Evolutionary conservation across 2,329 filamentous ascomycete genomes (phyloP), one percentile per base, ranked within the genome.

Genomic region (Diaporthe vexans): DNA sequence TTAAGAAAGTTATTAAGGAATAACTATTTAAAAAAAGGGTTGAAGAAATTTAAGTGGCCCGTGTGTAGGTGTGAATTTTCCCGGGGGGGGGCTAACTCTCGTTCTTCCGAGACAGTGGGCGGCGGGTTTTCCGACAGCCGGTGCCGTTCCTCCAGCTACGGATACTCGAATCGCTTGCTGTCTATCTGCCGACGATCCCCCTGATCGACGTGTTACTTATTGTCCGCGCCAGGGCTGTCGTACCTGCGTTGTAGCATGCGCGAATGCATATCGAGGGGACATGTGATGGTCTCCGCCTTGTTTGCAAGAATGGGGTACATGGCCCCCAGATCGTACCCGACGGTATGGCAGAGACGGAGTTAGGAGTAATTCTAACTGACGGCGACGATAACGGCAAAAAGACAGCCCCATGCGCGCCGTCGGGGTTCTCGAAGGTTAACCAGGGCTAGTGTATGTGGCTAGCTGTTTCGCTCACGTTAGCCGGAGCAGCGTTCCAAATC

Each of bases 141-240:
- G 40, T 17, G 52, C 37, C 40, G 70, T 19, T 21, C 35, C 8
- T 33, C 40, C 46, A 52, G n/a, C 48, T 46, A 63, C 35, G 57
- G 70, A 58, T 54, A 43, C 46, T 54, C 48, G 43, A 59, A 43
- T 72, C 46, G 46, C 51, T 65, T 65, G 51, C 26, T 56, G 71
- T 29, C 26, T 17, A 35, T 58, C 63, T 54, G 61, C 58, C 43
- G 71, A 33, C 71, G 71, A 73, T 73, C 71, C 59, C 61, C 61
- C 61, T 69, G 71, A 73, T 73, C 71, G 71, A 73, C 71, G 61
- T 54, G 63, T 57, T 56, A 35, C 57, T 72, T 68, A 54, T 54
- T 54, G 63, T 54, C 63, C 63, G 63, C 63, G 8, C 48, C 46
- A 68, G 48, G 48, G 24, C 46, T 68, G 63, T 51, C 63, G 63